Conservation (phyloP, 352 stramenopile species). For the Globisporangium lucens region DNA sequence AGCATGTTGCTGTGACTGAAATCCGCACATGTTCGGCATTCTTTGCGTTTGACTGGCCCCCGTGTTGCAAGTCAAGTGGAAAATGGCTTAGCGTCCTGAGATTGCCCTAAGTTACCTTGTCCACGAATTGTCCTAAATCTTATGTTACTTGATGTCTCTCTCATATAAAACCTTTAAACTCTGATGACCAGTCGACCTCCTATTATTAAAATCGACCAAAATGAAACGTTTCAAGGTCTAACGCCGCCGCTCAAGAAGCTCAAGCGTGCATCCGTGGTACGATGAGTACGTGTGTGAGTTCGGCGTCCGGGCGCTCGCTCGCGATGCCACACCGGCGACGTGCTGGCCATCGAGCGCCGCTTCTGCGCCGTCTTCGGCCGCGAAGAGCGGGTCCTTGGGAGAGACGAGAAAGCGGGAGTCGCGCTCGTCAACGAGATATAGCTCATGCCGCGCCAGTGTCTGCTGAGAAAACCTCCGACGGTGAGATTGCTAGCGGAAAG, state of each 20-base stretch:
- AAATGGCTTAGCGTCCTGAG: no score
- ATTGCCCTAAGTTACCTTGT: no score
- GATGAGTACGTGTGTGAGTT: conserved; percentile 31
- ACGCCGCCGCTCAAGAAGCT: conserved; percentile 4
- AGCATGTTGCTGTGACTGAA: no score
- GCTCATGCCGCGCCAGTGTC: not conserved
- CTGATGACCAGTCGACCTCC: no score
- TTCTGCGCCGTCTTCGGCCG: conserved; percentile 43
- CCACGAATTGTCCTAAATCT: no score
- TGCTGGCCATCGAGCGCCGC: conserved; percentile 28
- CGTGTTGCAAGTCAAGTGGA: no score
- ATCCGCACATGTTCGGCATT: no score
- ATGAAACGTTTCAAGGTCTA: no score
- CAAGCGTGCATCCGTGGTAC: conserved; percentile 32
- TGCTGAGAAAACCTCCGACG: not conserved
- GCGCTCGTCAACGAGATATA: not conserved
- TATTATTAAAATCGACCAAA: no score
- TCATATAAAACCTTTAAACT: no score
- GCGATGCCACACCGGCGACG: conserved; percentile 27
- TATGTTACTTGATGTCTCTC: no score
- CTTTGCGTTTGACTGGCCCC: no score
- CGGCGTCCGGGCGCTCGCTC: conserved; percentile 27
- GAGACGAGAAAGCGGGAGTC: not conserved
- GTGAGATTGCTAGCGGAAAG: not conserved
- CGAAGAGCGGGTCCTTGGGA: conserved; percentile 16